Conservation (phyloP, 257 asterid genomes). For the Lycium barbarum region DNA sequence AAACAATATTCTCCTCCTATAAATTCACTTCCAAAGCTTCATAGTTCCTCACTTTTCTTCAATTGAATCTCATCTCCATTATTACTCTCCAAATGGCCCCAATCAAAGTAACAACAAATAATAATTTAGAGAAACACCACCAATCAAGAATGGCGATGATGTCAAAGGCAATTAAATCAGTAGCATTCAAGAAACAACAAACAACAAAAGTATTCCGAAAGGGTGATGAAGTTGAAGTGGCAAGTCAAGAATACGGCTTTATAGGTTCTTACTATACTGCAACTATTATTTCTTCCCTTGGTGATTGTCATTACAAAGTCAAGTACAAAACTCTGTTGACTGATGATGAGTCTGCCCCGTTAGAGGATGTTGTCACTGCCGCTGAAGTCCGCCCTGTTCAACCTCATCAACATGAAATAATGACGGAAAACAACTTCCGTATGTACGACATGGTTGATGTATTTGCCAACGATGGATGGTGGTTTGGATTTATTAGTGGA, state of each 20-base stretch:
- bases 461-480: slow-evolving; percentile 35
- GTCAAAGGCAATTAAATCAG: background rate
- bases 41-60: background rate
- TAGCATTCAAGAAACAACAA: background rate
- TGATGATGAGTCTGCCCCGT: background rate
- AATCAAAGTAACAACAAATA: background rate
- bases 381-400: slow-evolving; percentile 15
- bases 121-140: background rate
- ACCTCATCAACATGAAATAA: background rate
- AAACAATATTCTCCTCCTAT: background rate
- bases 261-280: slow-evolving; percentile 28
- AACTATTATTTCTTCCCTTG: background rate
- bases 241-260: slow-evolving; percentile 30
- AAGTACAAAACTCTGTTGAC: slow-evolving; percentile 30
- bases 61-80: background rate
- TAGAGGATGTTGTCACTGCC: slow-evolving; percentile 27
- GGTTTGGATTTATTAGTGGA: slow-evolving; percentile 27
- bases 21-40: background rate
- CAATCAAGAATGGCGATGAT: background rate
- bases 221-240: slow-evolving; percentile 31
- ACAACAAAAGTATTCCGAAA: background rate
- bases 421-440: background rate
- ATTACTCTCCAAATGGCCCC: background rate
- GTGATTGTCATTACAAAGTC: slow-evolving; percentile 2
- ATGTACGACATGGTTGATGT: slow-evolving; percentile 23